phyloP scores from a whole-genome alignment of 148 eudicot species.

The Vaccinium vitisidaea region DNA sequence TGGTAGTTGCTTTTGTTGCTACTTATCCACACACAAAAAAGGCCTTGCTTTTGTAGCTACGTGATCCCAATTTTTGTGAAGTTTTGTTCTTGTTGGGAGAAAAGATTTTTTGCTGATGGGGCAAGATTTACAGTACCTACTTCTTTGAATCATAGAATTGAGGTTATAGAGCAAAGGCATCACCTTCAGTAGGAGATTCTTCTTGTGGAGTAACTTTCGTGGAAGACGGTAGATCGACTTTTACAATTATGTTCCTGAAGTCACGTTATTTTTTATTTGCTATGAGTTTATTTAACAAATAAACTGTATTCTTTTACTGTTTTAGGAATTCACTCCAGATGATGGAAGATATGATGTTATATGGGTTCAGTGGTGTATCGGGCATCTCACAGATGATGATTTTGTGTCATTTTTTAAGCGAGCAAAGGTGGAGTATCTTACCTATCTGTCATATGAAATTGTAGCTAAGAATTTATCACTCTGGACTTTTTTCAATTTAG shows the following conservation, averaged over 20 bases:
- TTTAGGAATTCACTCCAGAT: slow-evolving; percentile 86
- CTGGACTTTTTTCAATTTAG: neutral
- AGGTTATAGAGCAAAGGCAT: neutral
- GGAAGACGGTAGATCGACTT: neutral
- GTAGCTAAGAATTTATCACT: neutral
- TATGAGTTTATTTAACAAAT: neutral
- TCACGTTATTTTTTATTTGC: neutral
- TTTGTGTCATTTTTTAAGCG: slow-evolving; percentile 77
- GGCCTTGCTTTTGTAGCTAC: neutral
- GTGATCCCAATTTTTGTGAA: neutral
- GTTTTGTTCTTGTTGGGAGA: neutral
- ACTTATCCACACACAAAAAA: no score
- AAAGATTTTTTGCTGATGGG: neutral
- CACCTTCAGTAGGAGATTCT: neutral
- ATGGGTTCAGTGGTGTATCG: slow-evolving; percentile 99
- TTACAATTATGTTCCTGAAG: neutral
- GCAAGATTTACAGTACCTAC: neutral
- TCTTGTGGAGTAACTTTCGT: neutral
- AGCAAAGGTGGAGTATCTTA: slow-evolving; percentile 61
- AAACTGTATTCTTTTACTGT: neutral
- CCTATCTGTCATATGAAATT: neutral
- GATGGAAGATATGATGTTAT: slow-evolving; percentile 80
- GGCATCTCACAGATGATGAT: slow-evolving; percentile 94
- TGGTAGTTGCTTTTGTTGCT: no score
- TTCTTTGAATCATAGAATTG: neutral